These are phyloP conservation scores for Protea cynaroides DNA, from an alignment of 164 flowering plant species.

Conservation along the genomic window DNA sequence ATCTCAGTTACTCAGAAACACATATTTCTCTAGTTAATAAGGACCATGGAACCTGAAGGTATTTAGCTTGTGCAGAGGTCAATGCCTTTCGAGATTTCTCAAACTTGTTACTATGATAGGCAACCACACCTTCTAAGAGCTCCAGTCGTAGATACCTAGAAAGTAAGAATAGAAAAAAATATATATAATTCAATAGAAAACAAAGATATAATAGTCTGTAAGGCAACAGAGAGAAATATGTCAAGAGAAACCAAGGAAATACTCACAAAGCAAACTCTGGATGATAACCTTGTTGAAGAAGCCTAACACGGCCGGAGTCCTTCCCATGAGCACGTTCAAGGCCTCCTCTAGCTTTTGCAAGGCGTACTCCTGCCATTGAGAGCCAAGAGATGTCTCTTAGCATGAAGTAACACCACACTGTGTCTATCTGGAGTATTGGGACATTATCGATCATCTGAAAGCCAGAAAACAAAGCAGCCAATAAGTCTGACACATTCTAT, in stretches of 20 bases:
- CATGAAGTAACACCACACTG: constrained; percentile 98
- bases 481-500: constrained; percentile 1
- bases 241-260: not conserved
- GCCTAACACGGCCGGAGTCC: constrained; percentile 56
- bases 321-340: constrained; percentile 77
- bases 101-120: constrained; percentile 63
- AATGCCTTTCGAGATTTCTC: constrained; percentile 49
- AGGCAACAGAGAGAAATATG: not conserved
- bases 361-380: constrained; percentile 76
- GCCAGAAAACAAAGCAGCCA: not conserved
- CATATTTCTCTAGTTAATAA: not conserved
- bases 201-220: not conserved
- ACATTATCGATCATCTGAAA: constrained; percentile 80
- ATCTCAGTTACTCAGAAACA: too few relatives aligned
- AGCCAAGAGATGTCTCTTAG: constrained; percentile 79
- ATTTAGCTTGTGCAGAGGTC: constrained; percentile 62
- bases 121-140: constrained; percentile 88
- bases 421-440: constrained; percentile 86
- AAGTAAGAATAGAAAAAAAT: constrained; percentile 4
- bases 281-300: constrained; percentile 57
- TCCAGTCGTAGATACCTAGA: constrained; percentile 75
- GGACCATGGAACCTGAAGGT: constrained; percentile 39
- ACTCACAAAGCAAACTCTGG: constrained; percentile 83
- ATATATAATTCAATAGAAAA: constrained; percentile 1
- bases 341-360: constrained; percentile 75